Base-by-base conservation (phyloP, 257 asterid genomes). In the Ballota nigra region DNA sequence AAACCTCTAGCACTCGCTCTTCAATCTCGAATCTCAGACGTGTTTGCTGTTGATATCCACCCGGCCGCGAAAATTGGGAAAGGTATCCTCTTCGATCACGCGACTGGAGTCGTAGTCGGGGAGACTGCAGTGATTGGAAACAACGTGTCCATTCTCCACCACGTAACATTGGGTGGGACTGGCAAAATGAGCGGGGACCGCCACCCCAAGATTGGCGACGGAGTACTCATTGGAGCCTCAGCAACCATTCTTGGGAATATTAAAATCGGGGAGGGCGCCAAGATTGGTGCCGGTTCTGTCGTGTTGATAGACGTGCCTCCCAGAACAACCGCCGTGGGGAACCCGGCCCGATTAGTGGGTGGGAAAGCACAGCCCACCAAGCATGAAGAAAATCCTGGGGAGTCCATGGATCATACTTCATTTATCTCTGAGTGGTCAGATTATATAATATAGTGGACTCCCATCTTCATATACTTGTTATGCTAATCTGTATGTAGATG, bases 81-180 rank as follows among this genome's bases (percentile, higher is more conserved):
- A 65, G 96, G 96, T 52, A 77, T 88, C 68, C 87, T 88, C 8
- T 84, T 88, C 18, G 96, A 88, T 66, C 96, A 88, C n/a, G 96
- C 96, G 16, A 88, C 96, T 0, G 96, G 92, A 24, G 83, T 88
- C 9, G 96, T 88, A 28, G 84, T 88, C 9, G 96, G 96, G 3
- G 96, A 88, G 73, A 88, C 96, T 1, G 96, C 96, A 3, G 86
- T 88, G n/a, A 80, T 88, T 0, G 96, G 96, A 24, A 86, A 86
- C 79, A 88, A 88, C 8, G 96, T 88, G 2, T 86, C 96, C 31
- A 88, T 88, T 36, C 89, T 88, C 72, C 92, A 88, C 80, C 90
- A 86, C 19, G 96, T 88, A 0, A 86, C 96, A 8, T 49, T 88
- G 47, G 96, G 96, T n/a, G 96, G 96, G 8, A 84, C 92, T 0